Base-by-base conservation (phyloP, 1,284 basidiomycete species). In the Baeospora myosura region DNA sequence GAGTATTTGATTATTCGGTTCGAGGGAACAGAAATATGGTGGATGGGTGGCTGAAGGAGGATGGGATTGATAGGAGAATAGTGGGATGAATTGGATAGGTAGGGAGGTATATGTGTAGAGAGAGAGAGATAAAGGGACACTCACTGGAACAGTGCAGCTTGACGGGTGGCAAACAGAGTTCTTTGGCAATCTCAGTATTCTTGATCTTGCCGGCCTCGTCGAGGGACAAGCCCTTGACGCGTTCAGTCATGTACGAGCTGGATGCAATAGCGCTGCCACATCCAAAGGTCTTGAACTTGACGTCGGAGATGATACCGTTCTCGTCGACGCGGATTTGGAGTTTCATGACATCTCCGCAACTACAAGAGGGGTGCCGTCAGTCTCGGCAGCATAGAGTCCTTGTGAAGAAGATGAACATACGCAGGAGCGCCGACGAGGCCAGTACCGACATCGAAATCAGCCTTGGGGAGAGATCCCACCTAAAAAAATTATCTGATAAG, bases 171-270 rank as follows among this genome's bases (percentile, higher is more conserved):
- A 99, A 68, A 56, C 84, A 88, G 12, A 97, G 66, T 64, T 98
- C 94, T 69, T 97, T 94, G 6, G 96, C 96, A 59, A 98, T 98
- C 64, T 98, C 96, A 5, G 95, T 98, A 72, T 99, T 99, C 69
- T 94, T 96, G 58, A 99, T 97, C 59, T 86, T 82, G 44, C 89
- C 90, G 10, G 96, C 96, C 51, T 95, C 88, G 44, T 98, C 94
- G 43, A 99, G 69, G 12, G 85, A 85, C 53, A 98, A 74, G 18
- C 96, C 96, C 70, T 88, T 96, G 52, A 99, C 94, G 40, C 93
- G 86, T 69, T 98, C 95, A 14, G 95, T 99, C 87, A 96, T 92
- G 64, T 93, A 97, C 8, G 88, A 92, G 57, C 88, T 92, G 3
- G 91, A 95, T 1, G 96, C 96, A 50, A 98, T 98, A 51, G 95